Base-by-base conservation (phyloP, 2,329 filamentous ascomycete species). In the Gaeumannomyces tritici region DNA sequence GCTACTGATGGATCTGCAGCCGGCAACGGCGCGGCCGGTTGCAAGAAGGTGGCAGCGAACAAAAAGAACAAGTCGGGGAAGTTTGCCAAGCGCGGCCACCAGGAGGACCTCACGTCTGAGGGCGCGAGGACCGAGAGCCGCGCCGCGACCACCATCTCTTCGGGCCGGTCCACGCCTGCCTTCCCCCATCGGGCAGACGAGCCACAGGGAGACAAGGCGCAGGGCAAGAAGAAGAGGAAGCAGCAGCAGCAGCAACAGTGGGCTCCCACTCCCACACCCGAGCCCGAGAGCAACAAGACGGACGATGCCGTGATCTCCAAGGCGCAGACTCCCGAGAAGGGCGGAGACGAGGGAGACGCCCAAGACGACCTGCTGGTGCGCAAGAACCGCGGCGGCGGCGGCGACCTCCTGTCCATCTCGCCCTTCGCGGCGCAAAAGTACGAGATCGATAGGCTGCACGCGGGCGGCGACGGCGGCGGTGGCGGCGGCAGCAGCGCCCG, bases 361-460 rank as follows among this genome's bases (percentile, higher is more conserved):
- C n/a, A n/a, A 9, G 24, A 6, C 47, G 58, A 29, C 8, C 11
- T 60, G 59, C 11, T 21, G 21, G 42, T 54, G 21, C 26, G 27
- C 35, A 60, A 60, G 59, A 60, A 42, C 18, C 59, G 59, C 8
- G 33, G 26, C 9, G 59, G 29, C 15, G 18, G 59, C 21, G 59
- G 55, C 6, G 42, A 26, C 7, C 18, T n/a, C 18, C 42, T 21
- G 42, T 51, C 6, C 6, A 18, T 29, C 9, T 61, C 60, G 9
- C 60, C 60, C 1, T 61, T 61, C 26, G 47, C 60, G 26, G 54
- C 60, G 27, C 60, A 61, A 6, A 61, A 61, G 51, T 47, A 61
- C 51, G 60, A 61, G 54, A 61, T 61, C 9, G n/a, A 24, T 26
- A 27, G 51, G 47, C 59, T 18, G 26, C 21, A 54, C 27, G 28